Percentiles rank a stretch among this genome's conserved stretches.
Conservation (phyloP, 495 filamentous ascomycete species). For the Aspergillus egyptiacus region DNA sequence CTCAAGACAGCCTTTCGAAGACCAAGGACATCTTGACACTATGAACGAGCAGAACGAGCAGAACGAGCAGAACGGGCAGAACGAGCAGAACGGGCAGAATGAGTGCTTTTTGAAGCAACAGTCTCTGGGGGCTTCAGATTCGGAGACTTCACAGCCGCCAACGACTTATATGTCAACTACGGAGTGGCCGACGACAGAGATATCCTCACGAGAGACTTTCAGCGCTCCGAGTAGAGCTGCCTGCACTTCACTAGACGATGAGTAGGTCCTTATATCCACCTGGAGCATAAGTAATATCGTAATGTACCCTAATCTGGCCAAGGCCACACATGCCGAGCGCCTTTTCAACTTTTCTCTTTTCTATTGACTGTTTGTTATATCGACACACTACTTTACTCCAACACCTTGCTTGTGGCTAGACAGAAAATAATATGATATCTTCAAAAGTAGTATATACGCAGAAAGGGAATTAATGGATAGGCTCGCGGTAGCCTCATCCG, state of each 20-base stretch:
- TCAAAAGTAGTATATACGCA: neutral
- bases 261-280: too few relatives aligned
- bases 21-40: too few relatives aligned
- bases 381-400: neutral
- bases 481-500: too few relatives aligned
- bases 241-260: too few relatives aligned
- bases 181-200: neutral
- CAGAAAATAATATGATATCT: neutral
- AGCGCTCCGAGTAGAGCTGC: neutral
- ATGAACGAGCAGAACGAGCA: too few relatives aligned
- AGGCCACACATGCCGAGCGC: too few relatives aligned
- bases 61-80: too few relatives aligned
- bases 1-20: too few relatives aligned
- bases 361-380: neutral
- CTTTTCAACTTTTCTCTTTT: slow-evolving; percentile 3
- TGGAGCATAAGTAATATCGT: too few relatives aligned
- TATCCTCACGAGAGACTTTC: neutral
- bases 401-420: slow-evolving; percentile 4
- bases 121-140: neutral
- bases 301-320: too few relatives aligned
- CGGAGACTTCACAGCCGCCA: slow-evolving; percentile 1
- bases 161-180: neutral
- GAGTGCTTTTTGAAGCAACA: too few relatives aligned
- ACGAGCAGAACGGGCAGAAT: too few relatives aligned
- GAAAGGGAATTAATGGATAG: neutral